These are phyloP conservation scores for Ceratocystis variospora DNA, from an alignment of 2,329 filamentous ascomycete genomes.

Conservation along the genomic window DNA sequence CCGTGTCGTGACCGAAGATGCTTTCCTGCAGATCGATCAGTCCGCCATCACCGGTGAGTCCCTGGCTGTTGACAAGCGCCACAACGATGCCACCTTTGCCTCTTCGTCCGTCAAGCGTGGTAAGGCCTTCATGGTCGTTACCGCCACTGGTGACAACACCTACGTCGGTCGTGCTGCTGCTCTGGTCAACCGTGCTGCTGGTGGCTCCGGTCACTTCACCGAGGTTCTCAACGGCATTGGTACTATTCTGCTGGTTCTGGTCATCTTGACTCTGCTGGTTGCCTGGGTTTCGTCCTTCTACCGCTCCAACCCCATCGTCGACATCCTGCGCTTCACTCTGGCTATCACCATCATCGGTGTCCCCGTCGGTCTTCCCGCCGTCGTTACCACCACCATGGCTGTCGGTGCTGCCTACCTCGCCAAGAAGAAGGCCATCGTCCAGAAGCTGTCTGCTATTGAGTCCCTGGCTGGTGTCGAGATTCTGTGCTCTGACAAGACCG, in stretches of 20 bases:
- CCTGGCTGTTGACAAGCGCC: conserved; percentile 78
- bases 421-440: conserved; percentile 85
- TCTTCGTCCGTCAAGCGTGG: conserved; percentile 86
- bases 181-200: conserved; percentile 62
- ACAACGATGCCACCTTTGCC: conserved; percentile 66
- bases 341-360: conserved; percentile 87
- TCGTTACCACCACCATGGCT: conserved; percentile 90
- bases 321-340: conserved; percentile 70
- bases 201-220: conserved; percentile 73
- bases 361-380: conserved; percentile 80
- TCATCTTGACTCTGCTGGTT: conserved; percentile 64
- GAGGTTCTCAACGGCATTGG: conserved; percentile 81
- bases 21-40: conserved; percentile 82
- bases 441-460: conserved; percentile 85
- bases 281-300: conserved; percentile 85
- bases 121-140: conserved; percentile 69
- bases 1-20: conserved; percentile 67
- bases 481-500: conserved; percentile 88
- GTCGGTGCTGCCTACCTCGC: conserved; percentile 83
- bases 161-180: conserved; percentile 82
- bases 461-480: conserved; percentile 86
- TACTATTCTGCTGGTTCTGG: conserved; percentile 62
- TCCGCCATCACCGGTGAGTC: conserved; percentile 87
- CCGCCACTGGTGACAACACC: conserved; percentile 75
- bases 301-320: conserved; percentile 65